phyloP scores from a whole-genome alignment of 2,329 filamentous ascomycete species.

The Sporothrix phasma region DNA sequence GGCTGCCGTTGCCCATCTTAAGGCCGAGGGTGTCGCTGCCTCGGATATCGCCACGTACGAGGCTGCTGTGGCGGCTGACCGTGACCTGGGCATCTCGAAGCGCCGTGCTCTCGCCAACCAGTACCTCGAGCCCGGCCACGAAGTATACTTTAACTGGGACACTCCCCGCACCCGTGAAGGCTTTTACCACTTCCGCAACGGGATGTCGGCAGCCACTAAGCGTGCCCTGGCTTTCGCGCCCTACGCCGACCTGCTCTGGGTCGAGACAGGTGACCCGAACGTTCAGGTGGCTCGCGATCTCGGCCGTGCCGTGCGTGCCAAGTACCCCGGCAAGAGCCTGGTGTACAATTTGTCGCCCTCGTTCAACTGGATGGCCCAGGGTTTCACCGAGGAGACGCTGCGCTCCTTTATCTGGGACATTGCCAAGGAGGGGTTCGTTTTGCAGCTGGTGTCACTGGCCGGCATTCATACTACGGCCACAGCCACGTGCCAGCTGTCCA shows the following conservation, averaged over 20 bases:
- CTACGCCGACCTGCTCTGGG: constrained; percentile 91
- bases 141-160: constrained; percentile 78
- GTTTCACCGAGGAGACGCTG: constrained; percentile 72
- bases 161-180: constrained; percentile 88
- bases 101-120: constrained; percentile 63
- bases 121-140: constrained; percentile 47
- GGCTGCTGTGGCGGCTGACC: constrained; percentile 48
- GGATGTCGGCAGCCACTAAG: constrained; percentile 81
- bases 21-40: constrained; percentile 52
- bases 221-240: constrained; percentile 84
- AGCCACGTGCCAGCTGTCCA: constrained; percentile 63
- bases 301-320: constrained; percentile 61
- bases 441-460: constrained; percentile 58
- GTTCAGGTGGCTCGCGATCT: constrained; percentile 69
- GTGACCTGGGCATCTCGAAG: constrained; percentile 66
- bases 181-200: constrained; percentile 81
- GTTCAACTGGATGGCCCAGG: constrained; percentile 98
- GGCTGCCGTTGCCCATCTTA: constrained; percentile 67
- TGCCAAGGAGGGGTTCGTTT: constrained; percentile 70
- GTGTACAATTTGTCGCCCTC: constrained; percentile 95
- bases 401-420: constrained; percentile 96
- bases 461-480: constrained; percentile 57
- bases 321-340: constrained; percentile 69
- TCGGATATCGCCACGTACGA: constrained; percentile 60
- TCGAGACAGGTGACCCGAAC: constrained; percentile 85